phyloP scores from a whole-genome alignment of 1,139 yeast species.

The Saccharomyces hybrid region DNA sequence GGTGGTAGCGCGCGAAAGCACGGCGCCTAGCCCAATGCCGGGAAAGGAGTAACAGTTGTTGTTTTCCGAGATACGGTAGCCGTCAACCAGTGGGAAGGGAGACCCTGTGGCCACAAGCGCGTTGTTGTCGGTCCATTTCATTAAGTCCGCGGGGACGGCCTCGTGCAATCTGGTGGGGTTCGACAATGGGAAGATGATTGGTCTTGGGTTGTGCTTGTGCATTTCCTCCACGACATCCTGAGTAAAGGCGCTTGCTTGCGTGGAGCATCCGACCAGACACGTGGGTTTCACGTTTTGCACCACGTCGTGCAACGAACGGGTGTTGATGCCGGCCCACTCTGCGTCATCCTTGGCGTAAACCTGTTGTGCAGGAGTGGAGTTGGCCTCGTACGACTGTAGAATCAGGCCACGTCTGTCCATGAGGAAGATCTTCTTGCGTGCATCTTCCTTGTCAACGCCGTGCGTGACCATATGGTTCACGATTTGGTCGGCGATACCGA shows the following conservation, averaged over 20 bases:
- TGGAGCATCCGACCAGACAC: slow-evolving; percentile 91
- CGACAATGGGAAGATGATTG: slow-evolving; percentile 90
- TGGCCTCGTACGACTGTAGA: slow-evolving; percentile 46
- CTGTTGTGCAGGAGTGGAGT: slow-evolving; percentile 58
- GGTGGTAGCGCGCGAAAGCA: slow-evolving; percentile 68
- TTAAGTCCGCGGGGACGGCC: slow-evolving; percentile 82
- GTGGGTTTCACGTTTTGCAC: slow-evolving; percentile 76
- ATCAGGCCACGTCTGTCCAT: slow-evolving; percentile 84
- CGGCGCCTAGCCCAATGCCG: slow-evolving; percentile 94
- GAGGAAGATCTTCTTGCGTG: slow-evolving; percentile 61
- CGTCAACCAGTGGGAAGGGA: slow-evolving; percentile 91
- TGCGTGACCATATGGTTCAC: slow-evolving; percentile 77
- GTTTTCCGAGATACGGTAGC: slow-evolving; percentile 81
- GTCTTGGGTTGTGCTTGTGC: slow-evolving; percentile 81
- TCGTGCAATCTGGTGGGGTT: slow-evolving; percentile 97
- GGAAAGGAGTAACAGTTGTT: slow-evolving; percentile 97
- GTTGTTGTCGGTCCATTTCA: slow-evolving; percentile 85
- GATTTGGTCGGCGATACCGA: slow-evolving; percentile 92
- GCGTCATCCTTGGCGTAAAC: slow-evolving; percentile 62
- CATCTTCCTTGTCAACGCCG: slow-evolving; percentile 69
- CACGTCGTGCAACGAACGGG: slow-evolving; percentile 58
- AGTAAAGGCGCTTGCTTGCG: slow-evolving; percentile 91
- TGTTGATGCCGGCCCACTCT: slow-evolving; percentile 71
- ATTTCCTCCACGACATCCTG: slow-evolving; percentile 78
- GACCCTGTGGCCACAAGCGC: slow-evolving; percentile 96